A percentile compares a stretch with the other conserved stretches of the same genome.
phyloP scores from a whole-genome alignment of 2,329 filamentous ascomycete genomes.

The Pyricularia grisea region DNA sequence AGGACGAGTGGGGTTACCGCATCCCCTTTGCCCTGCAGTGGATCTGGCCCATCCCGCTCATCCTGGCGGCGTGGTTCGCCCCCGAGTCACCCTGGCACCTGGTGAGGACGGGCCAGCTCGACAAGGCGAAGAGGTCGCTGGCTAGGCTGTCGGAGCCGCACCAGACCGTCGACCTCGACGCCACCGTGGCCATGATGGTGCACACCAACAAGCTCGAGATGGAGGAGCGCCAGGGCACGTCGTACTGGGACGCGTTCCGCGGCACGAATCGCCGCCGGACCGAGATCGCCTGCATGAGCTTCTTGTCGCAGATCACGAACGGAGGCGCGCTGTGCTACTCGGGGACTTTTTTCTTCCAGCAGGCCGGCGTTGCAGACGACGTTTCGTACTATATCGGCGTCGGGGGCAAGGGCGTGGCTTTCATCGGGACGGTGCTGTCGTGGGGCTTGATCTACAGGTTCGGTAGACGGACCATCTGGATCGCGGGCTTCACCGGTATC shows the following conservation, averaged over 20 bases:
- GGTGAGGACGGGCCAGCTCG: slow-evolving; percentile 11
- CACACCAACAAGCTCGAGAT: slow-evolving; percentile 10
- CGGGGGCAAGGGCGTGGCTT: slow-evolving; percentile 31
- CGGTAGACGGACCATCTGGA: slow-evolving; percentile 32
- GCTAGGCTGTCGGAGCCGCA: slow-evolving; percentile 18
- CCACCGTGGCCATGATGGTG: slow-evolving; percentile 9
- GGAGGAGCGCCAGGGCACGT: slow-evolving; percentile 25
- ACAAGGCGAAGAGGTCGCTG: slow-evolving; percentile 22
- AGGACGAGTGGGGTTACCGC: slow-evolving; percentile 14
- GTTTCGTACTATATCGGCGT: slow-evolving; percentile 31
- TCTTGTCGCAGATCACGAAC: slow-evolving; percentile 31
- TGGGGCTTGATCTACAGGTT: slow-evolving; percentile 31
- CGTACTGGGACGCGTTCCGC: slow-evolving; percentile 36
- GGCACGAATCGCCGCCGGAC: slow-evolving; percentile 36
- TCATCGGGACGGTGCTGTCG: slow-evolving; percentile 31
- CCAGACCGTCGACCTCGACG: slow-evolving; percentile 24
- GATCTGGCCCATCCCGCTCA: slow-evolving; percentile 11
- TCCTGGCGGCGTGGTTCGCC: slow-evolving; percentile 11
- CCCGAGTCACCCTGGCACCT: slow-evolving; percentile 16
- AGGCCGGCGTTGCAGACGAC: slow-evolving; percentile 27
- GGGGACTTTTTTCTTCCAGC: slow-evolving; percentile 36
- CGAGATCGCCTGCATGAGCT: slow-evolving; percentile 31
- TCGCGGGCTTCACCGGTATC: slow-evolving; percentile 28
- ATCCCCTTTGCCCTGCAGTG: slow-evolving; percentile 32
- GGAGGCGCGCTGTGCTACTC: slow-evolving; percentile 29